Evolutionary conservation across 2,329 filamentous ascomycete species (phyloP).

Genomic region (Nemania abortiva): DNA sequence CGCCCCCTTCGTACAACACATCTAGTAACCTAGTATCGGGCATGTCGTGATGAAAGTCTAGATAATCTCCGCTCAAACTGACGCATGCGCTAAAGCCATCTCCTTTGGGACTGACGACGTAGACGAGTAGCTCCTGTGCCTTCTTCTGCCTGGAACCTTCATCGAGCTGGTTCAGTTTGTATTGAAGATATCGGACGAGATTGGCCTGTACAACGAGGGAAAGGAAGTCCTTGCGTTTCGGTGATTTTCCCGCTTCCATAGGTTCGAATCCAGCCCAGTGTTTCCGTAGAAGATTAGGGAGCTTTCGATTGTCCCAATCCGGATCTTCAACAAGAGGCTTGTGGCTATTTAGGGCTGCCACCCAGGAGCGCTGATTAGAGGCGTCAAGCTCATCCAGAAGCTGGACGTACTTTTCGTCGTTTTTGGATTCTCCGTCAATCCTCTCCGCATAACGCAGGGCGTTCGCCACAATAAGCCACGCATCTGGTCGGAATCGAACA

Average conservation of each 20-base stretch:
- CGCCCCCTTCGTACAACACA: slow-evolving; percentile 48
- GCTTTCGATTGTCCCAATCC: slow-evolving; percentile 49
- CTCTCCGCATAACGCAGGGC: slow-evolving; percentile 49
- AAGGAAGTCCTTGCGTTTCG: slow-evolving; percentile 51
- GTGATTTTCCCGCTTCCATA: slow-evolving; percentile 52
- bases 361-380: slow-evolving; percentile 49
- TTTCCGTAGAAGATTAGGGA: slow-evolving; percentile 45
- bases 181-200: slow-evolving; percentile 45
- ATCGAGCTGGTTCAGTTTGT: slow-evolving; percentile 43
- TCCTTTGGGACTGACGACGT: slow-evolving; percentile 49
- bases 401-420: slow-evolving; percentile 44
- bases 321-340: slow-evolving; percentile 51
- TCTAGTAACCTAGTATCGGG: slow-evolving; percentile 49
- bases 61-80: slow-evolving; percentile 50
- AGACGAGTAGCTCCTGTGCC: slow-evolving; percentile 50
- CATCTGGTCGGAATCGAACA: slow-evolving; percentile 50
- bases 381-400: slow-evolving; percentile 50
- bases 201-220: slow-evolving; percentile 50
- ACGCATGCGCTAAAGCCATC: slow-evolving; percentile 52
- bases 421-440: slow-evolving; percentile 44
- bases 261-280: slow-evolving; percentile 52
- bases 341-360: slow-evolving; percentile 45
- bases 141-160: slow-evolving; percentile 42
- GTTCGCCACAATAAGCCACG: slow-evolving; percentile 51
- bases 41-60: slow-evolving; percentile 53